Base-by-base conservation (phyloP, 2,329 filamentous ascomycete genomes). In the Teratosphaeria pseudoeucalypti region DNA sequence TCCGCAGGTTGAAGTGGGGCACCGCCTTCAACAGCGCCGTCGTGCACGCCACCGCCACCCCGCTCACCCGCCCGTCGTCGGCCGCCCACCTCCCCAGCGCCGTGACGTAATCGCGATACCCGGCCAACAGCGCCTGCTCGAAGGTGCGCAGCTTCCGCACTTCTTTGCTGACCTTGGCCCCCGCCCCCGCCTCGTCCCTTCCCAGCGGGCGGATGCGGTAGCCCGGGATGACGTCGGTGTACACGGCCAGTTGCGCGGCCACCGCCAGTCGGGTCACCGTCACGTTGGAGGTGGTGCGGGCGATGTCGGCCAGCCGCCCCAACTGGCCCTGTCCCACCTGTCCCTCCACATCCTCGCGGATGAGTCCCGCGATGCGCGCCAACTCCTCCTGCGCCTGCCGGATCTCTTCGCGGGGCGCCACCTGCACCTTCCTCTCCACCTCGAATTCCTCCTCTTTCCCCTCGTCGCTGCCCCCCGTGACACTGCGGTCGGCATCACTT, bases 1-100 rank as follows among this genome's bases (percentile, higher is more conserved):
- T 82, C 49, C 94, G 87, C 74, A 95, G 96, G 78, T 99, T 99
- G 83, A 99, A 99, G 77, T 99, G 95, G 3, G 94, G 90, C 0
- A 96, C 91, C 1, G 87, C 81, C 23, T 83, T 84, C 49, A 97
- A 76, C 16, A 99, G 81, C 34, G 83, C 88, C 74, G 91, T 96
- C 1, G 88, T 87, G 71, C 94, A 99, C 52, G 85, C 87, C 60
- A 96, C 86, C 3, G 94, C 92, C 29, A 96, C 82, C 12, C 65
- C 69, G 14, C 63, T 56, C 52, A 73, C 60, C 67, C 74, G 63
- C 64, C 66, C 58, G 81, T 80, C 54, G 72, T 75, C 6, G 79
- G 23, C 23, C 23, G 88, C 85, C 63, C 90, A 79, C 62, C 80
- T 80, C 2, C 83, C 81, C 57, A 99, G 79, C 60, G 88, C 85